phyloP scores from a whole-genome alignment of 2,329 filamentous ascomycete species.

The Botryotinia globosa region DNA sequence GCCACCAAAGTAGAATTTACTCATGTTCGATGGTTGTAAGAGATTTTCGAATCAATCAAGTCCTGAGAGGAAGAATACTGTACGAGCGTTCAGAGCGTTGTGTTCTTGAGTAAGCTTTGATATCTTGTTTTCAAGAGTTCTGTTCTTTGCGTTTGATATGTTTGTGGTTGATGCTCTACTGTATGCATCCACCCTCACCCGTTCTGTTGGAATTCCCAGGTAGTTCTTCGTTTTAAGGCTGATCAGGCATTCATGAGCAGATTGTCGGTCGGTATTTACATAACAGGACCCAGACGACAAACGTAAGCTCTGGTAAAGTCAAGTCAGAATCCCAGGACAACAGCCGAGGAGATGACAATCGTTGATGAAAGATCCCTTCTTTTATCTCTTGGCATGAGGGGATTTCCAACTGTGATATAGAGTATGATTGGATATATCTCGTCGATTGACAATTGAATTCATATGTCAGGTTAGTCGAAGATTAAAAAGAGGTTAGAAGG shows the following conservation, averaged over 20 bases:
- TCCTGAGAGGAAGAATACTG: not conserved
- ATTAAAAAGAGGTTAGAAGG: not conserved
- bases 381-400: conserved; percentile 8
- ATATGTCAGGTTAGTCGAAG: not conserved
- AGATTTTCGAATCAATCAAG: not conserved
- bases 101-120: not conserved
- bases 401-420: not conserved
- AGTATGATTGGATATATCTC: conserved; percentile 2
- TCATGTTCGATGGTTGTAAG: conserved; percentile 40
- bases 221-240: conserved; percentile 5
- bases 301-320: not conserved
- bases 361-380: not conserved
- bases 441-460: not conserved
- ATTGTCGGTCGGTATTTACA: not conserved
- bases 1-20: conserved; percentile 46
- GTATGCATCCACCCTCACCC: not conserved
- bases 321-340: not conserved
- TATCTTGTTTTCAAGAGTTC: not conserved
- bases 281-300: conserved; percentile 10
- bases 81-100: not conserved
- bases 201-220: not conserved
- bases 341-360: not conserved
- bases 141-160: conserved; percentile 3
- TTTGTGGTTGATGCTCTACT: not conserved
- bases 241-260: conserved; percentile 10